Evolutionary conservation across 495 filamentous ascomycete species (phyloP).

Genomic region (Penicillium paxilli): DNA sequence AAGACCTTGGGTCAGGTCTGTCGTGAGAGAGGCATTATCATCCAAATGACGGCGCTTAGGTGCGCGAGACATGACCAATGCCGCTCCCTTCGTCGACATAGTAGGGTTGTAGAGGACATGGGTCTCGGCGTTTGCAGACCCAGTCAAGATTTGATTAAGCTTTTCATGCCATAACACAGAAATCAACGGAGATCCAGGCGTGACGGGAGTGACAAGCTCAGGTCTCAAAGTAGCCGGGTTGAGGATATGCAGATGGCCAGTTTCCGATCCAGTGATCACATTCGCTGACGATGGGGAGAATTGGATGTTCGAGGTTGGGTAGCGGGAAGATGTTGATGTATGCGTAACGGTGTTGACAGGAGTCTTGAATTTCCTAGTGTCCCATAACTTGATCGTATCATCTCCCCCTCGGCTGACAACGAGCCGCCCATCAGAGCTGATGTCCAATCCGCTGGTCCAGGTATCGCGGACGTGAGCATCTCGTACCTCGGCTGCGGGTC

Average conservation of each 20-base stretch:
- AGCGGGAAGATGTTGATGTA: constrained; percentile 78
- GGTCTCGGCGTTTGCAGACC: constrained; percentile 84
- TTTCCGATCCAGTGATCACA: constrained; percentile 85
- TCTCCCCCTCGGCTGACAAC: constrained; percentile 89
- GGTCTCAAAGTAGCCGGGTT: constrained; percentile 86
- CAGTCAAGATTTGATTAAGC: constrained; percentile 94
- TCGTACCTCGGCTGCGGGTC: constrained; percentile 81
- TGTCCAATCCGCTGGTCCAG: constrained; percentile 92
- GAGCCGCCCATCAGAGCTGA: constrained; percentile 87
- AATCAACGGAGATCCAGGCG: constrained; percentile 77
- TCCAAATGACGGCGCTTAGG: constrained; percentile 94
- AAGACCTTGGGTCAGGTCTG: constrained; percentile 73
- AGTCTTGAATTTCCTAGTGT: constrained; percentile 91
- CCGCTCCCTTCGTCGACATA: constrained; percentile 76
- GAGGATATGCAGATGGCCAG: constrained; percentile 87
- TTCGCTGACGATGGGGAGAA: constrained; percentile 82
- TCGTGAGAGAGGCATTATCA: constrained; percentile 83
- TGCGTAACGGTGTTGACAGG: constrained; percentile 79
- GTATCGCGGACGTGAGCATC: constrained; percentile 82
- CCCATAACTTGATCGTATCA: constrained; percentile 88
- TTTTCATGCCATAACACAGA: constrained; percentile 88
- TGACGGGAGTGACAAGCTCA: constrained; percentile 82
- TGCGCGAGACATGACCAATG: constrained; percentile 88
- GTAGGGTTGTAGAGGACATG: constrained; percentile 89
- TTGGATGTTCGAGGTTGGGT: constrained; percentile 78